Percentiles rank a stretch among this genome's conserved stretches.
Evolutionary conservation across 805 yeast genomes (phyloP).

Genomic region (Schwanniomyces sp.): DNA sequence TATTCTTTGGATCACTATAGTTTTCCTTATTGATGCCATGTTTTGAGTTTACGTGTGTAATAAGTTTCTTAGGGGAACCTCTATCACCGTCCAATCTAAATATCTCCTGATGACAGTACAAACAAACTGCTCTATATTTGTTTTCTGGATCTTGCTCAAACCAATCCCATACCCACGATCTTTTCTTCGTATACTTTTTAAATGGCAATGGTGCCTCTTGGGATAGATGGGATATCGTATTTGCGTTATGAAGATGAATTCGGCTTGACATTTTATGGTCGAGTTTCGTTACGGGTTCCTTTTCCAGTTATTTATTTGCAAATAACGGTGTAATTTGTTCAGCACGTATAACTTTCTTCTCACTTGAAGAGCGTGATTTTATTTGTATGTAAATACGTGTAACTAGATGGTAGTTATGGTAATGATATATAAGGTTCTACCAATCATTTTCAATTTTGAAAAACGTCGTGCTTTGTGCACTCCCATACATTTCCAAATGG

Average conservation of each 20-base stretch:
- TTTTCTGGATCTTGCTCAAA: conserved; percentile 15
- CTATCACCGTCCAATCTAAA: conserved; percentile 15
- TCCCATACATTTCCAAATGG: neutral
- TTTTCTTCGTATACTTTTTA: conserved; percentile 14
- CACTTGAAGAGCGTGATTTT: neutral
- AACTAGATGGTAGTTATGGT: neutral
- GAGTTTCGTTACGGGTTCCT: conserved; percentile 4
- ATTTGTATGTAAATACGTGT: neutral
- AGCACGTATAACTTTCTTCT: neutral
- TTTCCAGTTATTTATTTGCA: neutral
- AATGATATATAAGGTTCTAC: neutral
- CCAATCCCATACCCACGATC: conserved; percentile 20
- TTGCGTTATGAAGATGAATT: conserved; percentile 11
- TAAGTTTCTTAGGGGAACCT: conserved; percentile 16
- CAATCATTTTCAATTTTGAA: conserved; percentile 1
- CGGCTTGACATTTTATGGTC: conserved; percentile 11
- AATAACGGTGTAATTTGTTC: neutral
- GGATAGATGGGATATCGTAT: conserved; percentile 13
- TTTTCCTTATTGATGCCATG: conserved; percentile 14
- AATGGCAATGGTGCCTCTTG: conserved; percentile 15
- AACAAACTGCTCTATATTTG: conserved; percentile 15
- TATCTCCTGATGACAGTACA: conserved; percentile 14
- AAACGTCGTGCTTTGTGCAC: neutral
- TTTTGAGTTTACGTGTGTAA: conserved; percentile 15
- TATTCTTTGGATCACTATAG: conserved; percentile 2